phyloP scores from a whole-genome alignment of 2,329 filamentous ascomycete species.

The Thelonectria rubi region DNA sequence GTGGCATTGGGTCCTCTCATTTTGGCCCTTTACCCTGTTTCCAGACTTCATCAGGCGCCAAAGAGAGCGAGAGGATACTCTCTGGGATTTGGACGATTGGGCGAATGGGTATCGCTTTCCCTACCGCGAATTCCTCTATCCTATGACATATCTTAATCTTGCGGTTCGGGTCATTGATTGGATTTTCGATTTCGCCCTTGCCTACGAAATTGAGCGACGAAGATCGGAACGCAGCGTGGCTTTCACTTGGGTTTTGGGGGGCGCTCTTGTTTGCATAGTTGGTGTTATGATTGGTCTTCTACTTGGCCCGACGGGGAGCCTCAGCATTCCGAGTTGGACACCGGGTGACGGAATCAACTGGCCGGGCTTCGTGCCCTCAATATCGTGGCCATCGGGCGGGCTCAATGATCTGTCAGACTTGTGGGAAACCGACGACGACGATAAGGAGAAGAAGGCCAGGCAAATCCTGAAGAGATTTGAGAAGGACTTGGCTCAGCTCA shows the following conservation, averaged over 20 bases:
- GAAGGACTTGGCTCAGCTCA: conserved; percentile 44
- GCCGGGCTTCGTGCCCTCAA: conserved; percentile 37
- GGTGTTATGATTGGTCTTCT: background rate
- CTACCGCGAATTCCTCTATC: conserved; percentile 39
- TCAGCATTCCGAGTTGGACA: conserved; percentile 14
- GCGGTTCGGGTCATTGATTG: conserved; percentile 37
- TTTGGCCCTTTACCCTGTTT: conserved; percentile 31
- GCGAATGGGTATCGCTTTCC: conserved; percentile 33
- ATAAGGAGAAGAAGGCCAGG: conserved; percentile 30
- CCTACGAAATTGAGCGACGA: conserved; percentile 9
- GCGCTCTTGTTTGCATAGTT: conserved; percentile 14
- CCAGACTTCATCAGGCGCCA: background rate
- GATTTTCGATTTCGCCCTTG: conserved; percentile 32
- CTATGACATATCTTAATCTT: conserved; percentile 44
- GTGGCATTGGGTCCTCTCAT: conserved; percentile 36
- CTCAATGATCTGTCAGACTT: conserved; percentile 29
- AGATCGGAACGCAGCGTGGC: conserved; percentile 3
- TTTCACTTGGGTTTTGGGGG: conserved; percentile 5
- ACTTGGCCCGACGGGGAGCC: conserved; percentile 10
- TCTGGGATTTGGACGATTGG: conserved; percentile 6
- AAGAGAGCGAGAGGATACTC: conserved; percentile 17
- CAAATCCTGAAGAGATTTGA: conserved; percentile 42
- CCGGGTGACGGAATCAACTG: conserved; percentile 16
- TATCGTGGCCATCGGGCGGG: conserved; percentile 39
- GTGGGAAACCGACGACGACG: conserved; percentile 31